Percentiles rank a stretch among this genome's conserved stretches.
Evolutionary conservation across 2,329 filamentous ascomycete genomes (phyloP).

Genomic region (Tolypocladium sp.): DNA sequence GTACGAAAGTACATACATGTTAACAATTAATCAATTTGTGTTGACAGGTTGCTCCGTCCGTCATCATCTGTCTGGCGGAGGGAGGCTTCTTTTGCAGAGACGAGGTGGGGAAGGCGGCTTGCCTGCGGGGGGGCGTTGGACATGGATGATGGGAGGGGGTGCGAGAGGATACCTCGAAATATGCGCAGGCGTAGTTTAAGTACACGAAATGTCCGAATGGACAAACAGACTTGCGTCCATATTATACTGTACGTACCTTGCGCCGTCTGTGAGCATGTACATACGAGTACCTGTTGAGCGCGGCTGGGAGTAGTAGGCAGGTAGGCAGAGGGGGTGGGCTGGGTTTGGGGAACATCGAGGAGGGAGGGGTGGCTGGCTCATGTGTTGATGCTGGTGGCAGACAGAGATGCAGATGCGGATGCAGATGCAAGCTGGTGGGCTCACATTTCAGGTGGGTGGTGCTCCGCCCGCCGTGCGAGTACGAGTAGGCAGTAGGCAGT

Average conservation of each 20-base stretch:
- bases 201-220: background rate
- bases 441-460: background rate
- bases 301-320: too few species aligned
- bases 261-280: too few species aligned
- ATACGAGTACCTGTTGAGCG: too few species aligned
- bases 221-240: too few species aligned
- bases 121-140: too few species aligned
- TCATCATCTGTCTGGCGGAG: too few species aligned
- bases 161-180: background rate
- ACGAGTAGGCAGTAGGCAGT: background rate
- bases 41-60: too few species aligned
- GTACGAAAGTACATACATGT: too few species aligned
- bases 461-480: background rate
- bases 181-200: background rate
- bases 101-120: background rate
- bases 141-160: background rate
- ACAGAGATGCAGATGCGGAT: background rate
- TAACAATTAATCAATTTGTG: too few species aligned
- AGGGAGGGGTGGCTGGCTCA: background rate
- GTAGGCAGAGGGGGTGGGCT: background rate
- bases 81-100: background rate
- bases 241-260: too few species aligned
- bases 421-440: background rate
- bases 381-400: background rate
- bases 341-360: background rate